A percentile compares a stretch with the other conserved stretches of the same genome.
Evolutionary conservation across 768 basidiomycete species (phyloP).

Genomic region (Hygrophorus pudorinus): DNA sequence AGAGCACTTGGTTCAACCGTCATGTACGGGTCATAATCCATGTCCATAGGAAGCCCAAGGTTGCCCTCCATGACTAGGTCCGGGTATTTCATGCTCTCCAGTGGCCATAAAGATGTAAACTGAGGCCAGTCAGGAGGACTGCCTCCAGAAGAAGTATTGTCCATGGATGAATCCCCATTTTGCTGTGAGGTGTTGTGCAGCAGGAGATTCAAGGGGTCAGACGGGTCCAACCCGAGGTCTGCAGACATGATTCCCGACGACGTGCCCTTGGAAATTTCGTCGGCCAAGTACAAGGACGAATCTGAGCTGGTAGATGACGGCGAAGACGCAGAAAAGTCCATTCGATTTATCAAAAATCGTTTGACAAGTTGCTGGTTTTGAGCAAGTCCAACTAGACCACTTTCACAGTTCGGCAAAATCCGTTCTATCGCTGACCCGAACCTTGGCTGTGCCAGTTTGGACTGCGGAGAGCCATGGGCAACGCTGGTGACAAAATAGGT

Average conservation of each 20-base stretch:
- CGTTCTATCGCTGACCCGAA: no score
- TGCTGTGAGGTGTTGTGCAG: no score
- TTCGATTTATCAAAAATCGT: neutral
- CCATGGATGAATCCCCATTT: conserved; percentile 22
- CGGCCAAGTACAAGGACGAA: neutral
- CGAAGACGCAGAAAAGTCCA: conserved; percentile 3
- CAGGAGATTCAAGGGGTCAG: conserved; percentile 50
- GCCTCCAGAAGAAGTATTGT: conserved; percentile 21
- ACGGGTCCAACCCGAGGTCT: conserved; percentile 42
- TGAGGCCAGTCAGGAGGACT: conserved; percentile 45
- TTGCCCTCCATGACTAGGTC: conserved; percentile 33
- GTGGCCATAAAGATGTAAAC: conserved; percentile 38
- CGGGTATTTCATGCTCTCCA: conserved; percentile 20
- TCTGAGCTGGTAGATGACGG: conserved; percentile 2
- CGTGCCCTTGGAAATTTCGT: neutral
- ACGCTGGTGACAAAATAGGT: neutral
- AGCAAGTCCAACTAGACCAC: neutral
- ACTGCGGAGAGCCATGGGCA: no score
- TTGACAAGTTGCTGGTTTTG: neutral
- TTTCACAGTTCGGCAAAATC: neutral
- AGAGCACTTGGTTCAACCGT: conserved; percentile 57
- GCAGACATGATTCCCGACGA: no score
- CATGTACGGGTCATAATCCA: conserved; percentile 51
- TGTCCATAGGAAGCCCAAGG: conserved; percentile 36
- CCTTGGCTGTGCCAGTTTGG: no score